Evolutionary conservation across 1,284 basidiomycete species (phyloP), one percentile per base, ranked within the genome.

Genomic region (Cryptococcus amylolentus): DNA sequence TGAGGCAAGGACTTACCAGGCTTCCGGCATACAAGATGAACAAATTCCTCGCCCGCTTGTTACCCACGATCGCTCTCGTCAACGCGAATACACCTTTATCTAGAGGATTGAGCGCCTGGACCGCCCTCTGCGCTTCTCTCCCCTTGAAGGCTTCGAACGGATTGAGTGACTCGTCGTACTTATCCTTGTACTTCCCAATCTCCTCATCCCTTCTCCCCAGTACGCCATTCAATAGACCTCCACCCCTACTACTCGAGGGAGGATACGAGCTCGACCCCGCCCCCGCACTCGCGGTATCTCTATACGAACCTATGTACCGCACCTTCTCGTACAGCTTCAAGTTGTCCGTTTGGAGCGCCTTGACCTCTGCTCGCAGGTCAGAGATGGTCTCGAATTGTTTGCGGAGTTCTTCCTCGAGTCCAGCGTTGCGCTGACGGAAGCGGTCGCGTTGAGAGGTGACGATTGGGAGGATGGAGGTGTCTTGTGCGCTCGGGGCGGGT

Each of bases 71-170:
- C 16, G 86, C 82, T 20, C 88, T 84, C 0, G 95, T 95, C 13
- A 98, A 79, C 16, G 86, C 82, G 54, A 98, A 86, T 1, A 96
- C 86, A 14, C 88, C 87, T 27, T 92, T 84, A 72, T 98, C 95
- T 8, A 97, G 81, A 1, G 91, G 90, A 70, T 98, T 96, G 35
- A 98, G 82, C 39, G 88, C 88, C 63, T 93, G 86, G 57, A 95
- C 89, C 1, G 91, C 94, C 45, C 93, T 82, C 37, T 88, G 87
- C 41, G 92, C 92, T 80, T 98, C 95, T 71, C 91, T 81, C 4
- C 94, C 93, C 58, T 92, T 85, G 82, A 98, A 98, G 4, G 89
- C 90, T 75, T 97, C 92, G 74, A 98, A 98, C 0, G 95, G 95
- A 70, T 98, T 97, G 85, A 98, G 91, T 48, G 88, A 84, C 74